Evolutionary conservation across 305 asterid genomes (phyloP), one percentile per base, ranked within the genome.

Genomic region (Ilex paraguariensis): DNA sequence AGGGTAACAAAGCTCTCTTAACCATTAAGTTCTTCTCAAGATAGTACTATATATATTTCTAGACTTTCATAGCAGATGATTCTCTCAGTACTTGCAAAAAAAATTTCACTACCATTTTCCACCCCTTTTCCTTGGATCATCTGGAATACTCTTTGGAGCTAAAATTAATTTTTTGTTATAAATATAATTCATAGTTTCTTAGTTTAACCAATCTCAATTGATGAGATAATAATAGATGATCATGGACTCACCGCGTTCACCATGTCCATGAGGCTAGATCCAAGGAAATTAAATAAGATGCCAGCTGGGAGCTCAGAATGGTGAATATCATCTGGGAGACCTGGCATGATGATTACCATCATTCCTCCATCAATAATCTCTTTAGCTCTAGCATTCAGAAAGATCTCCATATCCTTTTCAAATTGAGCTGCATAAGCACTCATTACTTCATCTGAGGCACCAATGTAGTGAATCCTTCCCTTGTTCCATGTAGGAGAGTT

Each of bases 381-480:
- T 5, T 61, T 56, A 8, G 69, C 87, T 60, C 93, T 73, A 6
- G 87, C 81, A 7, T 49, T 69, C 67, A 85, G 67, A 59, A 85
- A 85, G 0, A 13, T 45, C 1, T 66, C 62, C 70, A 82, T 62
- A 30, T 85, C 93, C 69, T 65, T 67, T 60, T 40, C 17, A 63
- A 66, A 85, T 57, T 75, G 87, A 44, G 13, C 56, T 14, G 73
- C 52, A 49, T 78, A 85, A 7, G 84, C 87, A 0, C 64, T 62
- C 33, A 48, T 64, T 13, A 81, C 86, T 54, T 77, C 81, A 21
- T 70, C 52, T 4, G 59, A 72, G 10, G 75, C 86, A 32, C 84
- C 87, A 6, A 65, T 60, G 62, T 79, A 83, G 60, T 79, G 90
- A 54, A 83, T 63, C 16, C 70, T 69, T 13, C 87, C 84, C 39